Percentiles rank a stretch among this genome's conserved stretches.
Evolutionary conservation across 805 yeast species (phyloP).

Genomic region (Metschnikowia cerradonensis): DNA sequence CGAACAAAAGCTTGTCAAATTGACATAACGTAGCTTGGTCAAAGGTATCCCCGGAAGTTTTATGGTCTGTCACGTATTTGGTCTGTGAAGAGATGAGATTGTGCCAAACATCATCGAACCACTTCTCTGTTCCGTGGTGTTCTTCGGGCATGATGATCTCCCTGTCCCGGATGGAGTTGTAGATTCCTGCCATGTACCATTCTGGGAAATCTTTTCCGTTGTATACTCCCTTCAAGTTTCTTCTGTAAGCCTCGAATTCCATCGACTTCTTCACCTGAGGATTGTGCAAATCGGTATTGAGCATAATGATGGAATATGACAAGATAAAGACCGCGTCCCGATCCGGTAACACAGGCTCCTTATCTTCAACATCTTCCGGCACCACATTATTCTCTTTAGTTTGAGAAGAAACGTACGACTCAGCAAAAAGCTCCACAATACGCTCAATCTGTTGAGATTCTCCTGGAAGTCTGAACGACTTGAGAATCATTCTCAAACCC

Average conservation of each 20-base stretch:
- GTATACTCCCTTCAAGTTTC: slow-evolving; percentile 76
- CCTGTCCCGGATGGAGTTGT: slow-evolving; percentile 70
- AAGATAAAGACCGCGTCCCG: slow-evolving; percentile 84
- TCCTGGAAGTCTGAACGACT: slow-evolving; percentile 89
- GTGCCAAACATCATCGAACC: slow-evolving; percentile 88
- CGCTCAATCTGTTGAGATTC: slow-evolving; percentile 97
- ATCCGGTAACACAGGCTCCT: slow-evolving; percentile 57
- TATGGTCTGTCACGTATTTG: slow-evolving; percentile 16
- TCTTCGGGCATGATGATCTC: slow-evolving; percentile 98
- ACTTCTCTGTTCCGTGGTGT: slow-evolving; percentile 86
- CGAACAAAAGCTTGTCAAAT: slow-evolving; percentile 72
- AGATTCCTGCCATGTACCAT: slow-evolving; percentile 81
- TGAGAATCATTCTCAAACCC: slow-evolving; percentile 77
- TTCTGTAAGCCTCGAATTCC: slow-evolving; percentile 78
- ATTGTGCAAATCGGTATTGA: slow-evolving; percentile 90
- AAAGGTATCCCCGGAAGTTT: slow-evolving; percentile 13
- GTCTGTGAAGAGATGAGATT: slow-evolving; percentile 53
- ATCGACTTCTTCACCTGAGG: slow-evolving; percentile 90
- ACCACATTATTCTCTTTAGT: slow-evolving; percentile 21
- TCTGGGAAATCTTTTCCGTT: slow-evolving; percentile 73
- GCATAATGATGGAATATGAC: slow-evolving; percentile 87
- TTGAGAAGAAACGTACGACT: slow-evolving; percentile 69
- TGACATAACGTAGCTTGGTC: slow-evolving; percentile 36
- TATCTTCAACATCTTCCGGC: slow-evolving; percentile 21
- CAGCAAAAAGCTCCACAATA: slow-evolving; percentile 81